phyloP scores from a whole-genome alignment of 352 stramenopile species.

The Phytopythium boreale region DNA sequence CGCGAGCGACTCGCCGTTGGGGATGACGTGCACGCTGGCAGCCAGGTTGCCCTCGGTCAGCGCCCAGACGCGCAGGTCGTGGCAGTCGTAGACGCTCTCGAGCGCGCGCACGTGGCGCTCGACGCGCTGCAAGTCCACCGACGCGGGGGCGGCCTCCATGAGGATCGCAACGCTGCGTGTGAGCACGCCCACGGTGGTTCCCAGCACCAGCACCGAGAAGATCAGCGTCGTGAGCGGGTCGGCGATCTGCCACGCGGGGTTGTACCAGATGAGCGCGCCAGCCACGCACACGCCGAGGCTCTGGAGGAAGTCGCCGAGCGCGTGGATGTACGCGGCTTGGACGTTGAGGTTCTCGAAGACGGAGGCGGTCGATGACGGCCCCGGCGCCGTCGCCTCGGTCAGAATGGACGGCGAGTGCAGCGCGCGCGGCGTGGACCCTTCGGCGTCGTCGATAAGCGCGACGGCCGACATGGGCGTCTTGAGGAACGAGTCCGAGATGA shows the following conservation, averaged over 20 bases:
- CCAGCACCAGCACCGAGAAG: conserved; percentile 95
- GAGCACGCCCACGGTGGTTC: conserved; percentile 92
- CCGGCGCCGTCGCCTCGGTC: conserved; percentile 9
- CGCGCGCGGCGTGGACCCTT: conserved; percentile 5
- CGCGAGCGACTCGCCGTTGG: conserved; percentile 46
- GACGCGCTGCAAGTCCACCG: conserved; percentile 45
- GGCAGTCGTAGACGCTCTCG: conserved; percentile 90
- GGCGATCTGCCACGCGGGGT: conserved; percentile 92
- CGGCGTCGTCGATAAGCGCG: conserved; percentile 48
- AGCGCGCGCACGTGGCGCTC: conserved; percentile 63
- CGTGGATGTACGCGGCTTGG: conserved; percentile 97
- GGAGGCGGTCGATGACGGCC: conserved; percentile 12
- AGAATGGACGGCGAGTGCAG: conserved; percentile 11
- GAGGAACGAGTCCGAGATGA: conserved; percentile 41
- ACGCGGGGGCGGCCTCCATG: conserved; percentile 91
- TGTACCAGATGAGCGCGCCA: conserved; percentile 96
- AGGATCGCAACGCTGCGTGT: conserved; percentile 91
- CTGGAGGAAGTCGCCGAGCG: conserved; percentile 96
- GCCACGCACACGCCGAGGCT: conserved; percentile 96
- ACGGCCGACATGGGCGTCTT: conserved; percentile 79
- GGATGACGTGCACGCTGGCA: conserved; percentile 91
- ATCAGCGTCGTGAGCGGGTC: conserved; percentile 97
- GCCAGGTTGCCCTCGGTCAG: conserved; percentile 89
- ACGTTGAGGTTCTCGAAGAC: conserved; percentile 93
- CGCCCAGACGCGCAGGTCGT: conserved; percentile 98